phyloP scores from a whole-genome alignment of 2,329 filamentous ascomycete genomes.

The Cercospora janseana region DNA sequence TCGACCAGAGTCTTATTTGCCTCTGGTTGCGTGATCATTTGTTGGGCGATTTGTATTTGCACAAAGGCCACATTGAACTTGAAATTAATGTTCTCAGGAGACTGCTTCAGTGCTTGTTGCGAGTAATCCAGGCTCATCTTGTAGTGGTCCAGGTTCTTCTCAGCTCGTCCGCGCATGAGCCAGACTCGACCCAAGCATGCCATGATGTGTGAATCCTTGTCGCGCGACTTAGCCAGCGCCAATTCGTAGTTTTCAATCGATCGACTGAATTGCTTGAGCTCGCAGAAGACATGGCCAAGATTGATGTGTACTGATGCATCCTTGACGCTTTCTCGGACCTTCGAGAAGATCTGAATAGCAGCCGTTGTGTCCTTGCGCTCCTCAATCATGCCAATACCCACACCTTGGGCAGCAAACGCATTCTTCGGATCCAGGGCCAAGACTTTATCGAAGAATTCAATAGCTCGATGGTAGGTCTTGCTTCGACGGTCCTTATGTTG shows the following conservation, averaged over 20 bases:
- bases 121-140: constrained; percentile 65
- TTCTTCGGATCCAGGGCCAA: constrained; percentile 92
- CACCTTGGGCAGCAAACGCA: constrained; percentile 91
- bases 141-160: constrained; percentile 61
- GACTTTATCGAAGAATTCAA: constrained; percentile 98
- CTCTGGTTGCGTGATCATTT: constrained; percentile 72
- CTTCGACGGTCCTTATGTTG: constrained; percentile 87
- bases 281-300: constrained; percentile 86
- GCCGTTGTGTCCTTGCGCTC: constrained; percentile 85
- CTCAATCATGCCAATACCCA: constrained; percentile 90
- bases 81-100: constrained; percentile 76
- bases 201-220: constrained; percentile 68
- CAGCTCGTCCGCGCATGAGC: constrained; percentile 73
- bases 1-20: constrained; percentile 74
- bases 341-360: constrained; percentile 83
- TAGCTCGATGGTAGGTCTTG: constrained; percentile 82
- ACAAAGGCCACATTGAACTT: constrained; percentile 98
- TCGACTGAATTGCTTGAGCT: constrained; percentile 84
- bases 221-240: constrained; percentile 74
- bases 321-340: constrained; percentile 84
- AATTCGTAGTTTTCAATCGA: constrained; percentile 93
- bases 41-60: constrained; percentile 86
- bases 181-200: constrained; percentile 85
- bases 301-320: constrained; percentile 86
- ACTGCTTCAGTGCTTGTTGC: constrained; percentile 68